Percentiles rank a stretch among this genome's conserved stretches.
These are phyloP conservation scores for Acacia confusa DNA, from an alignment of 306 rosid genomes.

Conservation along the genomic window DNA sequence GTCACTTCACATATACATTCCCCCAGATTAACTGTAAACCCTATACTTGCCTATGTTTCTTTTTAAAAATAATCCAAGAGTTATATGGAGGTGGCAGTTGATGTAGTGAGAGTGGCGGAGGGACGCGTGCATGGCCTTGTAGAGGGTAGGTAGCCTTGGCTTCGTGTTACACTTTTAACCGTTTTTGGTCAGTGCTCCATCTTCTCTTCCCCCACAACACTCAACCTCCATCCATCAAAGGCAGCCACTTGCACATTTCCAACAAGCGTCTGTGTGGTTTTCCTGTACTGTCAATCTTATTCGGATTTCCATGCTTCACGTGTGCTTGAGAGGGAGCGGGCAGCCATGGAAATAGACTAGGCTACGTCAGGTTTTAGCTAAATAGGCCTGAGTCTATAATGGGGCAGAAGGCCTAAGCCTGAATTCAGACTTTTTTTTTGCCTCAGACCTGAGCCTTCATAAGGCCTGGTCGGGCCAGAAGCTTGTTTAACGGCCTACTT, in stretches of 20 bases:
- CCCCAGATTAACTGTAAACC: neutral
- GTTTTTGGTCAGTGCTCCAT: constrained; percentile 2
- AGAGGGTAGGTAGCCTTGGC: constrained; percentile 13
- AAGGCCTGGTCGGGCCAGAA: too few relatives aligned
- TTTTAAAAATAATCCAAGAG: too few relatives aligned
- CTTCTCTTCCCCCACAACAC: constrained; percentile 40
- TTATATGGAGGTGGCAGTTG: neutral
- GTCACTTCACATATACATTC: constrained; percentile 36
- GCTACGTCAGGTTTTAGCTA: too few relatives aligned
- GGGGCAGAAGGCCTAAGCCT: too few relatives aligned
- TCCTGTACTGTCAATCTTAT: neutral
- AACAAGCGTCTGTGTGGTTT: neutral
- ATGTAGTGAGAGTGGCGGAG: neutral
- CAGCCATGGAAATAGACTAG: too few relatives aligned
- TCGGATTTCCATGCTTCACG: neutral
- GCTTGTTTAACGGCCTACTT: too few relatives aligned
- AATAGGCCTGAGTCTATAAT: too few relatives aligned
- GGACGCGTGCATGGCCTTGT: neutral
- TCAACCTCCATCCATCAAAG: constrained; percentile 30
- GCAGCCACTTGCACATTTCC: neutral
- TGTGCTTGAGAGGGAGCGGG: neutral
- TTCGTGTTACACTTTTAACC: neutral
- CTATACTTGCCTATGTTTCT: too few relatives aligned
- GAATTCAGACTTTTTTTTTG: too few relatives aligned
- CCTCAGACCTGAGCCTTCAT: too few relatives aligned